Conservation (phyloP, 2,329 filamentous ascomycete species). For the Scopulariopsis brevicaulis region DNA sequence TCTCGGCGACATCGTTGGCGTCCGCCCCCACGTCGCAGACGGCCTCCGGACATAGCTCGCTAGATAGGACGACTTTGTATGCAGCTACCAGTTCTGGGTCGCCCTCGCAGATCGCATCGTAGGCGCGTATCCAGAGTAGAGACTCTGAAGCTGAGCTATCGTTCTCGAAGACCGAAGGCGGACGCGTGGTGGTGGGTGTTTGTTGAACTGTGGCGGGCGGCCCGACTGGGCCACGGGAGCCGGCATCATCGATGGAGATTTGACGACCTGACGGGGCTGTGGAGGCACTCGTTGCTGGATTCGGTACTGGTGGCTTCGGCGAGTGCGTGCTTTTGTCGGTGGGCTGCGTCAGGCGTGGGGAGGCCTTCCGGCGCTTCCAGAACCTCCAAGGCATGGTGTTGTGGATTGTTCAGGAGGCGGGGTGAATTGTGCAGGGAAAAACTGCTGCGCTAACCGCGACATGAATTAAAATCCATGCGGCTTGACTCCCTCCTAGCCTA, state of each 20-base stretch:
- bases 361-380: not conserved
- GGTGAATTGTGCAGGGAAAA: not conserved
- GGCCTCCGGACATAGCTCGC: not conserved
- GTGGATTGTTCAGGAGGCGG: not conserved
- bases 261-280: not conserved
- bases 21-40: not conserved
- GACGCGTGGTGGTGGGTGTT: not conserved
- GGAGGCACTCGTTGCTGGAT: not conserved
- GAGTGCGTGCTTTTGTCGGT: not conserved
- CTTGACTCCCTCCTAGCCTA: not conserved
- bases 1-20: not conserved
- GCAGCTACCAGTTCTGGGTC: not conserved
- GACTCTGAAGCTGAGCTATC: not conserved
- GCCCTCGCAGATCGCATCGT: not conserved
- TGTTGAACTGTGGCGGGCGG: not conserved
- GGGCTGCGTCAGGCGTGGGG: not conserved
- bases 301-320: not conserved
- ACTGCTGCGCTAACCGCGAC: not conserved
- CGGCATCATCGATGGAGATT: not conserved
- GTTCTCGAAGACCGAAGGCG: not conserved
- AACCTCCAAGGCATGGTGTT: not conserved
- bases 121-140: not conserved
- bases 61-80: not conserved
- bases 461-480: not conserved
- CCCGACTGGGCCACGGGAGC: not conserved